These are phyloP conservation scores for Coniochaeta hoffmannii DNA, from an alignment of 2,329 filamentous ascomycete genomes.

Conservation along the genomic window DNA sequence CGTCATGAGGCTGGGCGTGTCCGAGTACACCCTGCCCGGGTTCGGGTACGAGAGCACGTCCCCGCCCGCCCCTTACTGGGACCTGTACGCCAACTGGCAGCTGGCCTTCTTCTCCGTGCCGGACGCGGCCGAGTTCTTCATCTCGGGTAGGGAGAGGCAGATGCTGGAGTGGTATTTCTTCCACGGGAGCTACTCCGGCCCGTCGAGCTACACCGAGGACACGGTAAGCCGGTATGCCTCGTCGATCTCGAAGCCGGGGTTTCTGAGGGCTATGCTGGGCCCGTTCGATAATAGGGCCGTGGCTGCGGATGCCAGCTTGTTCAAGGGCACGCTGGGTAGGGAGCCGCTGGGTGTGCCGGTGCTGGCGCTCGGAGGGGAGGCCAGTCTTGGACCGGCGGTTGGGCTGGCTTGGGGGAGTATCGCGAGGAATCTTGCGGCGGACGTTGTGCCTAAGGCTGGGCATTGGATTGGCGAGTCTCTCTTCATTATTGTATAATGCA, in stretches of 20 bases:
- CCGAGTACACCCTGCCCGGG: constrained; percentile 34
- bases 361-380: constrained; percentile 27
- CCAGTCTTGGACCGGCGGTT: constrained; percentile 17
- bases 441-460: constrained; percentile 27
- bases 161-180: constrained; percentile 39
- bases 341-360: constrained; percentile 19
- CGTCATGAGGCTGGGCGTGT: constrained; percentile 26
- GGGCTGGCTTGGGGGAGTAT: constrained; percentile 14
- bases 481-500: too few relatives aligned
- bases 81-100: constrained; percentile 33
- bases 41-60: constrained; percentile 28
- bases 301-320: constrained; percentile 26
- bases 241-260: constrained; percentile 34
- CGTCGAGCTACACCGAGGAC: constrained; percentile 27
- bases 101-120: constrained; percentile 38
- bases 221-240: constrained; percentile 29
- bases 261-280: constrained; percentile 29
- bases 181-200: constrained; percentile 33
- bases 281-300: constrained; percentile 25
- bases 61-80: constrained; percentile 23
- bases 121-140: constrained; percentile 37
- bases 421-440: constrained; percentile 17
- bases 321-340: constrained; percentile 20
- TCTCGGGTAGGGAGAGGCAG: constrained; percentile 31
- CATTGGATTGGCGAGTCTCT: constrained; percentile 27